Percentiles rank a stretch among this genome's conserved stretches.
Conservation (phyloP, 2,329 filamentous ascomycete species). For the Sporothrix variecibatus region DNA sequence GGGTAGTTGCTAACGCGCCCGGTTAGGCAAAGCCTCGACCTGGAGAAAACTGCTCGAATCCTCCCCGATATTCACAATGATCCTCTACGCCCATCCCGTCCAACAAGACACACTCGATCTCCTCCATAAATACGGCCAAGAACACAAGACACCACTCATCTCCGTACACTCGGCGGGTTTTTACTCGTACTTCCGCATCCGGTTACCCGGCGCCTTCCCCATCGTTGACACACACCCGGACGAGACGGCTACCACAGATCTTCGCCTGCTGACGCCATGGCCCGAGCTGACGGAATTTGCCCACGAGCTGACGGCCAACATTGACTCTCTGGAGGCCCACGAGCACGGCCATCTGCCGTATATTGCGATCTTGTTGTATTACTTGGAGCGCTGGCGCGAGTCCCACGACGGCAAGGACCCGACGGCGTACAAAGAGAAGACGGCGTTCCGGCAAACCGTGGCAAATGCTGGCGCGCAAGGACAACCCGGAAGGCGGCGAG, state of each 20-base stretch:
- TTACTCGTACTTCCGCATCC: constrained; percentile 83
- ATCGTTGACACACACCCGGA: constrained; percentile 96
- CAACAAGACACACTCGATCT: constrained; percentile 45
- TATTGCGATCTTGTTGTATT: constrained; percentile 78
- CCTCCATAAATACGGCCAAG: constrained; percentile 51
- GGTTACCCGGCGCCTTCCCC: constrained; percentile 77
- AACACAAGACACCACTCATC: constrained; percentile 71
- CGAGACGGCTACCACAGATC: constrained; percentile 77
- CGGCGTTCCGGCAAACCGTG: constrained; percentile 73
- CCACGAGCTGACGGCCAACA: constrained; percentile 63
- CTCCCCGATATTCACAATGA: constrained; percentile 52
- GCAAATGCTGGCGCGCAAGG: constrained; percentile 65
- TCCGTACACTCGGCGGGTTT: constrained; percentile 89
- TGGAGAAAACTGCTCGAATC: constrained; percentile 42
- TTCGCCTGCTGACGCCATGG: constrained; percentile 85
- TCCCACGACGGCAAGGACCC: constrained; percentile 69
- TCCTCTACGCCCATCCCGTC: constrained; percentile 58
- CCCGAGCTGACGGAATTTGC: constrained; percentile 72
- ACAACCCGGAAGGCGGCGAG: constrained; percentile 82
- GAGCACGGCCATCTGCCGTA: constrained; percentile 93
- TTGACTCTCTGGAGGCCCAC: constrained; percentile 71
- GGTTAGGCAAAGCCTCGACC: constrained; percentile 22
- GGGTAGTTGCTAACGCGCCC: neutral
- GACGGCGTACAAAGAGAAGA: constrained; percentile 80
- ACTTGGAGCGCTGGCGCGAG: constrained; percentile 77